Evolutionary conservation across 352 stramenopile genomes (phyloP), one percentile per base, ranked within the genome.

Genomic region (Globisporangium parvum): DNA sequence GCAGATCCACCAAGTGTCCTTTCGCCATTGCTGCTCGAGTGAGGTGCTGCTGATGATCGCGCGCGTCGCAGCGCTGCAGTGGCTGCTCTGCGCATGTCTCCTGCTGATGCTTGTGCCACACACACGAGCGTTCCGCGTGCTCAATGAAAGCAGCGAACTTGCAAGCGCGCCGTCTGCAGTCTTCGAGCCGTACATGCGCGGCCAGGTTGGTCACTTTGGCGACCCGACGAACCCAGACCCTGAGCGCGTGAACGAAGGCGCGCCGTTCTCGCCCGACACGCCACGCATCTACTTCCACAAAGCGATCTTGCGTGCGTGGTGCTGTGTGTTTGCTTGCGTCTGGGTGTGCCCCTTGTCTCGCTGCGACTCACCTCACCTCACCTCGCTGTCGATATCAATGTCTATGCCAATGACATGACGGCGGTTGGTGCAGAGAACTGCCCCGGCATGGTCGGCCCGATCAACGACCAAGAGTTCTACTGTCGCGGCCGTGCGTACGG

Each of bases 401-500:
- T 1, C 17, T 3, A 18, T 59, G 44, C 84, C 10, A 1, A 37
- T 81, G 67, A 60, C 77, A 21, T 44, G 39, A 3, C 14, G 9
- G 46, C 10, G 31, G 8, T 12, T 37, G 8, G 31, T 0, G 1
- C 44, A 90, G 80, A 93, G 59, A 72, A 70, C 14, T 94, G 85
- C 35, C 85, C 85, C 0, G 75, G 79, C 3, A 94, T 94, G 85
- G 73, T 91, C 49, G 94, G 95, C 2, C 93, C 94, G 6, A 71
- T 95, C 42, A 75, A 77, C 26, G 81, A 97, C 50, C 71, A 82
- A 12, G 84, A 94, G 63, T 98, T 91, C 72, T 98, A 97, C 67
- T 98, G 95, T 63, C 63, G 60, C 24, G 78, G 84, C 20, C 85
- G 88, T 48, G 80, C 96, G 53, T 96, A 95, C 63, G 95, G 95